Percentiles rank a stretch among this genome's conserved stretches.
Conservation (phyloP, 441 rosid genomes). For the Erodium texanum region DNA sequence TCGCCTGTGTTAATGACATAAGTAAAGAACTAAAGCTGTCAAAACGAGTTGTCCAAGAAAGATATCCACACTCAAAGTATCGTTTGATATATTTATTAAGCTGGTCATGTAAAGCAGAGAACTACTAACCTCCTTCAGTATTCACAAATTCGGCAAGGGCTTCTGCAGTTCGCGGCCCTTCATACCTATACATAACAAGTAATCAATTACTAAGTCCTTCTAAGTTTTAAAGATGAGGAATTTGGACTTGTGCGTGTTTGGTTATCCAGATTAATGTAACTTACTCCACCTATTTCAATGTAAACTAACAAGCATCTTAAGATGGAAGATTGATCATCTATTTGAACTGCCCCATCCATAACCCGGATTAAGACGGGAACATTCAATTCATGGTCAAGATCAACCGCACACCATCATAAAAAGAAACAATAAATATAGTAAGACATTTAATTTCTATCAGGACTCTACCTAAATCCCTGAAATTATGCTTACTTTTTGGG, state of each 20-base stretch:
- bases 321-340: no score
- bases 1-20: not conserved
- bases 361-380: no score
- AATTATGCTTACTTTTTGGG: constrained; percentile 57
- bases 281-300: no score
- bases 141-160: constrained; percentile 77
- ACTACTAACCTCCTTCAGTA: constrained; percentile 70
- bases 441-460: not conserved
- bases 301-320: no score
- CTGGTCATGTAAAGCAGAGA: not conserved
- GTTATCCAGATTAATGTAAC: no score
- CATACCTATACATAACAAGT: constrained; percentile 41
- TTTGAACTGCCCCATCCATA: no score
- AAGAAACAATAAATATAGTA: not conserved
- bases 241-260: not conserved
- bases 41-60: no score
- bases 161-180: constrained; percentile 78
- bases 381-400: no score
- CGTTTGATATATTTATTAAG: no score
- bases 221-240: not conserved
- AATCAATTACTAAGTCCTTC: constrained; percentile 5
- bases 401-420: not conserved
- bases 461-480: not conserved
- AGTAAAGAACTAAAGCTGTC: not conserved
- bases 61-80: no score